Conservation (phyloP, 2,329 filamentous ascomycete species). For the Xylariaceae sp. region DNA sequence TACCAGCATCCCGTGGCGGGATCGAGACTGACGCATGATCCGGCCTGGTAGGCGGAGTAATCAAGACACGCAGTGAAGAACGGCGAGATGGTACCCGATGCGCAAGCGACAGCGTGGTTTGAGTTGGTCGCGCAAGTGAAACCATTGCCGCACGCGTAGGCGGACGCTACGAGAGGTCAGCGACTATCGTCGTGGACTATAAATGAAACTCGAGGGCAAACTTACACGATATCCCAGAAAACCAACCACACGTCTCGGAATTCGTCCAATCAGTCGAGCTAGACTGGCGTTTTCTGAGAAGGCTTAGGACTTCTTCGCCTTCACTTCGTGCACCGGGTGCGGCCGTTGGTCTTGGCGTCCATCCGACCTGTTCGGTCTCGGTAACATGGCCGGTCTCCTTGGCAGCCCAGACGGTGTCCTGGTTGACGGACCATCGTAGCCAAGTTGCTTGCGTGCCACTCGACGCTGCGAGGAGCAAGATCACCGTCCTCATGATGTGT, state of each 20-base stretch:
- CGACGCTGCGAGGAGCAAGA: slow-evolving; percentile 18
- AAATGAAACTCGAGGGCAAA: neutral
- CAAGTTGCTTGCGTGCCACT: slow-evolving; percentile 20
- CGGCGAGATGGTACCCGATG: slow-evolving; percentile 24
- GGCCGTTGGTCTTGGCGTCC: slow-evolving; percentile 25
- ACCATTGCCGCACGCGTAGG: slow-evolving; percentile 21
- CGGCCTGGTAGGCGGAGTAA: slow-evolving; percentile 28
- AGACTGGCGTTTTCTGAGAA: slow-evolving; percentile 13
- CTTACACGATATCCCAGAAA: slow-evolving; percentile 28
- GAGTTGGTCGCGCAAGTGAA: slow-evolving; percentile 31
- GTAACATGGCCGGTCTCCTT: slow-evolving; percentile 19
- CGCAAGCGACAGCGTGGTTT: slow-evolving; percentile 35
- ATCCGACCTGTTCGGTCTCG: slow-evolving; percentile 14
- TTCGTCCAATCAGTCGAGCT: slow-evolving; percentile 25
- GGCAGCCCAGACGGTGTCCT: slow-evolving; percentile 16
- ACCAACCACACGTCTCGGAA: slow-evolving; percentile 29
- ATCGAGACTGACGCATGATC: slow-evolving; percentile 28
- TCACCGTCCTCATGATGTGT: slow-evolving; percentile 16
- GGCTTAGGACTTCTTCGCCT: slow-evolving; percentile 18
- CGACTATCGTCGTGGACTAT: neutral
- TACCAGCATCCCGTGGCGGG: slow-evolving; percentile 36
- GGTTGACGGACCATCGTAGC: slow-evolving; percentile 23
- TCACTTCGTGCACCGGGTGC: slow-evolving; percentile 19
- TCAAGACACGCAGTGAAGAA: slow-evolving; percentile 36
- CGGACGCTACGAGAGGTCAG: slow-evolving; percentile 20